phyloP scores from a whole-genome alignment of 805 yeast genomes.

The Candida namnaoensis region DNA sequence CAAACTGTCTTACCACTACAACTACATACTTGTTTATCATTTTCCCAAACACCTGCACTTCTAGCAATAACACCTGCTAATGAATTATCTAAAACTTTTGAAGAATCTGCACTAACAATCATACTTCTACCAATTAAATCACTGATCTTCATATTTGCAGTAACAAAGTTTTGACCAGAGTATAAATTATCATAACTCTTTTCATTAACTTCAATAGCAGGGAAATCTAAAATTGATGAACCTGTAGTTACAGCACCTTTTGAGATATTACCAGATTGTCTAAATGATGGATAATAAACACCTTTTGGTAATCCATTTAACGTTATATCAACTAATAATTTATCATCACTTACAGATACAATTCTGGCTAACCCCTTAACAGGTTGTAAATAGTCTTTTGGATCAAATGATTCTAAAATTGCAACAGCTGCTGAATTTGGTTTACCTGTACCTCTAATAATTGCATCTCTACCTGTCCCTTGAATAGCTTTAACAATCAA shows the following conservation, averaged over 20 bases:
- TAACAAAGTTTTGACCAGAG: slow-evolving; percentile 38
- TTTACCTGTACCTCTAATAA: slow-evolving; percentile 83
- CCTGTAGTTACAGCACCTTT: slow-evolving; percentile 68
- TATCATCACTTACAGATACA: slow-evolving; percentile 49
- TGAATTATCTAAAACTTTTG: slow-evolving; percentile 26
- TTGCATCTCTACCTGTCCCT: slow-evolving; percentile 76
- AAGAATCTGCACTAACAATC: slow-evolving; percentile 20
- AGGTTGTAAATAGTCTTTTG: slow-evolving; percentile 29
- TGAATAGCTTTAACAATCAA: slow-evolving; percentile 60
- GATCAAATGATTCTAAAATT: slow-evolving; percentile 67
- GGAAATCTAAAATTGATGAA: slow-evolving; percentile 25
- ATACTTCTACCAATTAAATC: slow-evolving; percentile 65
- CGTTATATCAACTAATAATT: slow-evolving; percentile 68
- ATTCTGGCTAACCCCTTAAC: slow-evolving; percentile 86
- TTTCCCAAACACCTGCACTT: slow-evolving; percentile 97
- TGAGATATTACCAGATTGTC: slow-evolving; percentile 69
- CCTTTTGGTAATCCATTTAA: slow-evolving; percentile 63
- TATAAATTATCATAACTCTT: slow-evolving; percentile 24
- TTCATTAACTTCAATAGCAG: slow-evolving; percentile 22
- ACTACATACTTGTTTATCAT: slow-evolving; percentile 85
- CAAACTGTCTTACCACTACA: slow-evolving; percentile 94
- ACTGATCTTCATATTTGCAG: slow-evolving; percentile 35
- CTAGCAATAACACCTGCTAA: slow-evolving; percentile 88
- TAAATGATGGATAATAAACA: slow-evolving; percentile 58
- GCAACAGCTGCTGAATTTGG: slow-evolving; percentile 89